Base-by-base conservation (phyloP, 2,329 filamentous ascomycete genomes). In the Fusarium sp. region DNA sequence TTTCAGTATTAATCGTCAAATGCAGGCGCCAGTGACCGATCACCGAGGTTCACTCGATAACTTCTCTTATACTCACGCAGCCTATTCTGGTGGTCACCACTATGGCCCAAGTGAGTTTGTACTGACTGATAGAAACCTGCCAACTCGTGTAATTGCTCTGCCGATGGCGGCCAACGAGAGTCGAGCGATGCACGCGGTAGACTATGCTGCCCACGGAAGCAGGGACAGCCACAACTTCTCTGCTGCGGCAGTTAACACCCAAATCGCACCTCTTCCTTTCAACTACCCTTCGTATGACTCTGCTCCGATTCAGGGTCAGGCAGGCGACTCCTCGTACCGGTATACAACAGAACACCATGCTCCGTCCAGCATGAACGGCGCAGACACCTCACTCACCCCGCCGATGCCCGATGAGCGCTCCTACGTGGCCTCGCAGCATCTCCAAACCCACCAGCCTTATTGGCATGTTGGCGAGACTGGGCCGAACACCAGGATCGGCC, bases 1-100 rank as follows among this genome's bases (percentile, higher is more conserved):
- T 34, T 31, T 49, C 45, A 57, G 39, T 72, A 59, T 71, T 73
- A 70, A 73, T 70, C 46, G 46, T 67, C 61, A 69, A 34, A 55
- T 52, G 36, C 69, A 73, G 71, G 71, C 60, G 50, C 62, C 64
- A 57, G 54, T 31, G 54, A 67, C 21, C 61, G 58, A 50, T 62
- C 69, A 45, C 66, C 64, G 46, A 67, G 57, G 39, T 62, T 65
- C 59, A 57, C 46, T 22, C 57, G 61, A 56, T 72, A 69, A 55
- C 31, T 17, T 44, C 17, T 44, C 34, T 38, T 40, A 49, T 24
- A 31, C 43, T 36, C 45, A 40, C 24, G 50, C 52, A 46, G 19
- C 57, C 28, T 44, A 50, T 34, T 8, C 44, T 24, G 58, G 39
- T 26, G 26, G 40, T 21, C 40, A 52, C 21, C 47, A 42, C 40